Conservation (phyloP, 2,329 filamentous ascomycete genomes). For the Verticillium isaacii region DNA sequence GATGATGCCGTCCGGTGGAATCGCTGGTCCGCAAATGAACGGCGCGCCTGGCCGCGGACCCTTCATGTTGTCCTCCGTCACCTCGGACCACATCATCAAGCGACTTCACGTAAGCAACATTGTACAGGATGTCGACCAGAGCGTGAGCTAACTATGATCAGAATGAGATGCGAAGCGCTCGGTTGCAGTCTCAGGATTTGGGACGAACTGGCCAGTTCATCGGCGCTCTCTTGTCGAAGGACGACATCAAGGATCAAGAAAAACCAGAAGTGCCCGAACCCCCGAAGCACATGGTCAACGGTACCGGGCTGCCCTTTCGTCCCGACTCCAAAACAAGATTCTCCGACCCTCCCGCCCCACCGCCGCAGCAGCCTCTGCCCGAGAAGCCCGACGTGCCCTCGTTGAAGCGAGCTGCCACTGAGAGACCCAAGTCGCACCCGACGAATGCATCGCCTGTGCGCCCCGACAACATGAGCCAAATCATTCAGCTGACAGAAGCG, state of each 20-base stretch:
- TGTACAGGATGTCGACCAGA: not conserved
- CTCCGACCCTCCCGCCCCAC: conserved; percentile 87
- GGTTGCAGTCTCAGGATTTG: conserved; percentile 82
- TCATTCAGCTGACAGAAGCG: conserved; percentile 79
- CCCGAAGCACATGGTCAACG: conserved; percentile 45
- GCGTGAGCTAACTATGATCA: conserved; percentile 26
- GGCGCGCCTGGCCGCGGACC: conserved; percentile 69
- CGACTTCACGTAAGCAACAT: conserved; percentile 64
- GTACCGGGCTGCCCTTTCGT: conserved; percentile 52
- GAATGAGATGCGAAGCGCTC: conserved; percentile 87
- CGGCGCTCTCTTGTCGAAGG: conserved; percentile 68
- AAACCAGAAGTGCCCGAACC: conserved; percentile 44
- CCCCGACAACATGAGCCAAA: conserved; percentile 62
- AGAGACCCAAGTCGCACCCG: conserved; percentile 59
- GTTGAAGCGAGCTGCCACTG: conserved; percentile 70
- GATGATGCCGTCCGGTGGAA: conserved; percentile 47
- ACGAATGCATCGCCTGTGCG: conserved; percentile 54
- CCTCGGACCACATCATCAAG: conserved; percentile 92
- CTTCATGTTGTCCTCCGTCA: conserved; percentile 83
- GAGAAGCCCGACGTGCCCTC: conserved; percentile 83
- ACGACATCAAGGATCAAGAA: conserved; percentile 56
- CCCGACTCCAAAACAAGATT: conserved; percentile 78
- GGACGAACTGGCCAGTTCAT: conserved; percentile 79
- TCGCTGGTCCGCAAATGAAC: conserved; percentile 47
- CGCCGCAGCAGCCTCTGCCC: conserved; percentile 86